A percentile compares a stretch with the other conserved stretches of the same genome.
phyloP scores from a whole-genome alignment of 1,284 basidiomycete genomes.

The Bondarzewia mesenterica region DNA sequence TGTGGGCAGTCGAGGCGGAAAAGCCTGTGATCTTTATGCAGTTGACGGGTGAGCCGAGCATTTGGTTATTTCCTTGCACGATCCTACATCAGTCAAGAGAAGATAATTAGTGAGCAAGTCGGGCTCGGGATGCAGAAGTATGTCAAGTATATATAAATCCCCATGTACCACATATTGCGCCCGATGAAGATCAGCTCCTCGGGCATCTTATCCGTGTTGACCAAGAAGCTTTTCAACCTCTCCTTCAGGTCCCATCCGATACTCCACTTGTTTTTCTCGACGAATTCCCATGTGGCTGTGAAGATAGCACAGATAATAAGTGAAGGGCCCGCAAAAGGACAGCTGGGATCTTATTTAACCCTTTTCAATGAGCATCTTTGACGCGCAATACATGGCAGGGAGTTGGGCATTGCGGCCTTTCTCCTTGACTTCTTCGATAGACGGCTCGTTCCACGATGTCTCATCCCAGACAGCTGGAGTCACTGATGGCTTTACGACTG shows the following conservation, averaged over 20 bases:
- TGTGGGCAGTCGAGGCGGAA: slow-evolving; percentile 56
- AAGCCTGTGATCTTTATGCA: slow-evolving; percentile 79
- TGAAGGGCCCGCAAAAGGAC: too few species aligned
- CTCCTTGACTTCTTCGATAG: slow-evolving; percentile 41
- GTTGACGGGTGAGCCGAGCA: slow-evolving; percentile 77
- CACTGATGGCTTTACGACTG: slow-evolving; percentile 22
- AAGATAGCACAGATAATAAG: too few species aligned
- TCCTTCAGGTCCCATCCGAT: slow-evolving; percentile 56
- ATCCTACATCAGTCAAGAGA: slow-evolving; percentile 29
- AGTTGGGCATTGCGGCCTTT: slow-evolving; percentile 38
- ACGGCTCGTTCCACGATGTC: slow-evolving; percentile 58
- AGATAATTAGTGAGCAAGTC: not conserved
- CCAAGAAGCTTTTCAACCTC: slow-evolving; percentile 50
- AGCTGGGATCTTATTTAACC: slow-evolving; percentile 24
- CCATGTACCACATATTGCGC: slow-evolving; percentile 69
- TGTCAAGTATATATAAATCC: not conserved
- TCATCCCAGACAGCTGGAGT: slow-evolving; percentile 27
- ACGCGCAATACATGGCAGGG: slow-evolving; percentile 43
- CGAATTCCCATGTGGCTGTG: slow-evolving; percentile 47
- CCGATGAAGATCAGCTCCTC: slow-evolving; percentile 80
- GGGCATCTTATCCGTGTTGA: slow-evolving; percentile 60
- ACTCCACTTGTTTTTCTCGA: slow-evolving; percentile 41
- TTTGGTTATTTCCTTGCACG: slow-evolving; percentile 73
- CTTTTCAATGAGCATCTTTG: slow-evolving; percentile 66
- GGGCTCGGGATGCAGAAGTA: too few species aligned